phyloP scores from a whole-genome alignment of 2,329 filamentous ascomycete species.

The Neocatenulostroma microsporum region DNA sequence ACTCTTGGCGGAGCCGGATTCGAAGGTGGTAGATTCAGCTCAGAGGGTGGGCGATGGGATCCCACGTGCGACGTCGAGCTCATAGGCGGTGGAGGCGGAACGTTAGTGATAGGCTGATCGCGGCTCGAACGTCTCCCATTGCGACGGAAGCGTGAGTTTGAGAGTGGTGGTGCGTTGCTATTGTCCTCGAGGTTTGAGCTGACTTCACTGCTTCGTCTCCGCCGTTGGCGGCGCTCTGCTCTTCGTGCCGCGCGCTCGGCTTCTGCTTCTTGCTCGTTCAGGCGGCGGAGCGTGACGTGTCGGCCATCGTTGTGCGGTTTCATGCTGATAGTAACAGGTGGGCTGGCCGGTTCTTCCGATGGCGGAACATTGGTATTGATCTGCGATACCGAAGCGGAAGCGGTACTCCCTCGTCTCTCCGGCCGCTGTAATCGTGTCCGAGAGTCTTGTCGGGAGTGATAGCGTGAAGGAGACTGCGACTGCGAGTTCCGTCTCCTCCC shows the following conservation, averaged over 20 bases:
- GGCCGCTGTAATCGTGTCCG: constrained; percentile 7
- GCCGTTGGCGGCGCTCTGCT: constrained; percentile 35
- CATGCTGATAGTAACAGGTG: constrained; percentile 57
- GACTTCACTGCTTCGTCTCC: constrained; percentile 27
- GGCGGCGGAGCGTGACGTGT: constrained; percentile 53
- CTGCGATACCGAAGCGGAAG: constrained; percentile 16
- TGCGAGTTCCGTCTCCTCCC: constrained; percentile 15
- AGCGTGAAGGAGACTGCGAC: constrained; percentile 23
- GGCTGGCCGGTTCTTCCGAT: constrained; percentile 31
- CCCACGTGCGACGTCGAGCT: constrained; percentile 15
- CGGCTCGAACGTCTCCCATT: constrained; percentile 17
- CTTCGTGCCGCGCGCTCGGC: constrained; percentile 50
- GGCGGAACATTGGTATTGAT: constrained; percentile 19
- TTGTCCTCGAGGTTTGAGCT: constrained; percentile 31
- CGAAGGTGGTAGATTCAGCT: constrained; percentile 22
- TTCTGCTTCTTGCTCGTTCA: constrained; percentile 56
- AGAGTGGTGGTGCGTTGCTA: constrained; percentile 10
- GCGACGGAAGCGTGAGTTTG: constrained; percentile 14
- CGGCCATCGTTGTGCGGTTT: constrained; percentile 58
- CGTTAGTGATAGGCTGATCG: constrained; percentile 25
- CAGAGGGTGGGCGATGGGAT: constrained; percentile 16
- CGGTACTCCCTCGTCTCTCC: constrained; percentile 2
- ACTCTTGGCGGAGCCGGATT: constrained; percentile 12
- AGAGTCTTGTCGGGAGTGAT: constrained; percentile 11
- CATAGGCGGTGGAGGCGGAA: constrained; percentile 26